Base-by-base conservation (phyloP, 2,329 filamentous ascomycete species). In the Botrytis galanthina region DNA sequence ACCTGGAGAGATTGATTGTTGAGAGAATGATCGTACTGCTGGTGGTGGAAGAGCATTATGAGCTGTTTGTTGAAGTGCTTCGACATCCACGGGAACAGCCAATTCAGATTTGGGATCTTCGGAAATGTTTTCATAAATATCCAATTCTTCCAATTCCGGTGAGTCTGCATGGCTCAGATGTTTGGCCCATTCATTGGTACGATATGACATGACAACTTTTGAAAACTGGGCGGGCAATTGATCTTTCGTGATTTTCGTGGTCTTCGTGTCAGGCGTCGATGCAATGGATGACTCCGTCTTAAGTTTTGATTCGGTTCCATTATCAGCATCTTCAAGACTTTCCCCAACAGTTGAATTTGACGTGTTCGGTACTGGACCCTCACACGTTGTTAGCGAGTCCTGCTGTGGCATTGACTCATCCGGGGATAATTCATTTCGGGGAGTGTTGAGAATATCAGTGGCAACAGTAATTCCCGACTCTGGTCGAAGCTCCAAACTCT, bases 111-210 rank as follows among this genome's bases (percentile, higher is more conserved):
- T 76, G 54, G 78, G 78, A 18, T 80, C 83, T 77, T 79, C 80
- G 29, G 80, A 76, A 75, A 83, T 75, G 78, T 82, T 74, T 77
- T 86, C 81, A 75, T 86, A 79, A 6, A 89, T 80, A 37, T 87
- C 84, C 20, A 92, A 81, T 2, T 89, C 87, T 12, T 93, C 91
- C 0, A 87, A 82, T 66, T 90, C 87, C 1, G 94, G 94, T 8
- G 85, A 84, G 26, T 98, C 95, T 10, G 95, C 94, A 60, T 88
- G 84, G 75, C 90, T 90, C 18, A 97, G 86, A 81, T 97, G 94
- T 81, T 97, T 98, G 0, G 94, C 94, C 95, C 95, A 98, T 83
- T 98, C 95, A 76, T 97, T 97, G 2, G 94, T 98, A 73, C 95
- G 89, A 80, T 96, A 97, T 0, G 92, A 93, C 81, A 93, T 85